Percentiles rank a stretch among this genome's conserved stretches.
Conservation (phyloP, 495 filamentous ascomycete genomes). For the Penicillium mononematosum region DNA sequence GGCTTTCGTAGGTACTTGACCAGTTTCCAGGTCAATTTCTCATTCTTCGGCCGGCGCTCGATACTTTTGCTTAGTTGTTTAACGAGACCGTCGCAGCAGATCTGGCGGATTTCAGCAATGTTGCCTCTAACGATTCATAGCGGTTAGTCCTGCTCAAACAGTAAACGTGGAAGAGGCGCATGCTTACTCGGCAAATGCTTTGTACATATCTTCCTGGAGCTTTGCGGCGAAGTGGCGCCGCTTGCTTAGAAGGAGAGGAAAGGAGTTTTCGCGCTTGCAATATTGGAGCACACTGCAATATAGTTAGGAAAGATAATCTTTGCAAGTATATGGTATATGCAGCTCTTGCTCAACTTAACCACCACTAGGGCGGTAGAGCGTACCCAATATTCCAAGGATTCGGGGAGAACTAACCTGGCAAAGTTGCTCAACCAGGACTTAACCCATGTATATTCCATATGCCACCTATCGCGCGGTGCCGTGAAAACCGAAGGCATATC, state of each 20-base stretch:
- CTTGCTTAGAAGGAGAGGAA: slow-evolving; percentile 29
- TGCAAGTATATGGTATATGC: not conserved
- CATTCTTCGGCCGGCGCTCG: slow-evolving; percentile 47
- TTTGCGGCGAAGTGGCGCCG: slow-evolving; percentile 32
- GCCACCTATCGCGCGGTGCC: slow-evolving; percentile 41
- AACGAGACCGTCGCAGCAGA: slow-evolving; percentile 62
- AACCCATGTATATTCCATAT: slow-evolving; percentile 49
- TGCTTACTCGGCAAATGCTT: slow-evolving; percentile 63
- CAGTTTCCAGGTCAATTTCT: slow-evolving; percentile 63
- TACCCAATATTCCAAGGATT: not conserved
- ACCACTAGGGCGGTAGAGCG: not conserved
- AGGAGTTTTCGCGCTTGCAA: slow-evolving; percentile 33
- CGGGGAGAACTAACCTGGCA: slow-evolving; percentile 34
- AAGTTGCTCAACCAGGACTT: slow-evolving; percentile 41
- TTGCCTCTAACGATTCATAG: slow-evolving; percentile 50
- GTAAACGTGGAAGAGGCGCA: not conserved
- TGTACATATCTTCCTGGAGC: slow-evolving; percentile 68
- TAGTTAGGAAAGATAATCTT: slow-evolving; percentile 20
- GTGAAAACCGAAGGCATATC: slow-evolving; percentile 57
- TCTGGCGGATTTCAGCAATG: slow-evolving; percentile 50
- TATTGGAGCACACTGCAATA: slow-evolving; percentile 43
- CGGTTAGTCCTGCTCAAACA: not conserved
- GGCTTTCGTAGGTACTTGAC: slow-evolving; percentile 60
- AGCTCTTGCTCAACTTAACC: not conserved
- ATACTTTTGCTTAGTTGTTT: slow-evolving; percentile 56